Base-by-base conservation (phyloP, 352 stramenopile species). In the Phytophthora citricola region DNA sequence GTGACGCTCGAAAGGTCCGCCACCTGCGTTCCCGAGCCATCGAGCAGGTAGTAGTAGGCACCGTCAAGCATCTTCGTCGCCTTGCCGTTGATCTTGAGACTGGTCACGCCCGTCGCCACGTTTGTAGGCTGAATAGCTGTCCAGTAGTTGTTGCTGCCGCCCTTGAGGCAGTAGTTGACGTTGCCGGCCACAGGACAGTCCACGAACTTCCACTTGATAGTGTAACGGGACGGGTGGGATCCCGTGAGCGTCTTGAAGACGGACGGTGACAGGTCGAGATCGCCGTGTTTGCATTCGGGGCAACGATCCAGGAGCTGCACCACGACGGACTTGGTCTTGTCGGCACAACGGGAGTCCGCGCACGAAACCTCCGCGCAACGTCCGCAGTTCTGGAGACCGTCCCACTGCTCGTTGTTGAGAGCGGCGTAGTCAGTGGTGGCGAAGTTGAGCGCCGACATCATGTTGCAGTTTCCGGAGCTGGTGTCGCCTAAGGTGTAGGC, bases 41-140 rank as follows among this genome's bases (percentile, higher is more conserved):
- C 75, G 9, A 87, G 46, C 26, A 88, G 57, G 57, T 82, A 88
- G 79, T 88, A 88, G 61, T 85, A 87, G 1, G 79, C 79, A 27
- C 78, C 79, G 52, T 66, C 69, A 24, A 89, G 59, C 79, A 89
- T 89, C 14, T 56, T 80, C 48, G 55, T 83, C 60, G 81, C 81
- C 57, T 79, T 75, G 27, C 66, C 71, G 61, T 82, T 79, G 63
- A 82, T 78, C 47, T 51, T 55, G 8, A 82, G 40, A 43, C 59
- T 72, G 24, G 41, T 52, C 41, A 82, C 50, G 32, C 74, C 74
- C 1, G 63, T 73, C 29, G 55, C 41, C 29, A 60, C 59, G 63
- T 79, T 78, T 45, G 71, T 66, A 11, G 66, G 74, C 27, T 82
- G 74, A 14, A 82, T 54, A 20, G 71, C 74, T 29, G 69, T 65